Evolutionary conservation across 192 early-diverging fungal genomes (phyloP), one percentile per base, ranked within the genome.

Genomic region (Gonapodya sp.): DNA sequence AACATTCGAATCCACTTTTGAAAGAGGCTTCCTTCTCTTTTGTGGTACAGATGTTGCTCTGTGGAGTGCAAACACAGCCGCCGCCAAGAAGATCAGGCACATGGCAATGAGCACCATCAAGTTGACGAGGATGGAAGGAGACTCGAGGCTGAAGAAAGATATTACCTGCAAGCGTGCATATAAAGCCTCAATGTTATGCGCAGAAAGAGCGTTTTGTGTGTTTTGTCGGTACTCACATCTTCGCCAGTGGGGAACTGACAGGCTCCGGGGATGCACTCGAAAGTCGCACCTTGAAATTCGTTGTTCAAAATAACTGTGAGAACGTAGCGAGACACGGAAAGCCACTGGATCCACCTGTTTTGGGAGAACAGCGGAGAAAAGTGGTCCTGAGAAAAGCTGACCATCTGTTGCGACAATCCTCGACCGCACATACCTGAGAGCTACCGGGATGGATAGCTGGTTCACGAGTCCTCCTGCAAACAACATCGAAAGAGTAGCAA

Each of bases 331-430:
- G 34, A 2, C 18, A 77, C 34, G 2, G 30, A 32, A 2, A 77
- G 18, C 75, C 75, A 77, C 31, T 77, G 75, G 75, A 77, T 18
- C 75, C 75, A 77, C 46, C 46, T 64, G n/a, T 64, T 77, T 34
- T 2, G 34, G 34, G 18, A 14, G 30, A 2, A 31, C 18, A 18
- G 14, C 8, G 75, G 34, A 77, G 16, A 31, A 34, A 8, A 34
- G 16, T 34, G 75, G 31, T 34, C 18, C 34, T 77, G 75, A 31
- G 30, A 77, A 31, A 77, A 14, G 75, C 14, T 24, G 46, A 24
- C 8, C 8, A 64, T 24, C 46, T 16, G 24, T 64, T n/a, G n/a
- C n/a, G n/a, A n/a, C n/a, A n/a, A n/a, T n/a, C n/a, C n/a, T n/a
- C n/a, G n/a, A n/a, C n/a, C n/a, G n/a, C n/a, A n/a, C n/a, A n/a